Evolutionary conservation across 169 alveolate genomes (phyloP).

Genomic region (Plasmodium fragile): DNA sequence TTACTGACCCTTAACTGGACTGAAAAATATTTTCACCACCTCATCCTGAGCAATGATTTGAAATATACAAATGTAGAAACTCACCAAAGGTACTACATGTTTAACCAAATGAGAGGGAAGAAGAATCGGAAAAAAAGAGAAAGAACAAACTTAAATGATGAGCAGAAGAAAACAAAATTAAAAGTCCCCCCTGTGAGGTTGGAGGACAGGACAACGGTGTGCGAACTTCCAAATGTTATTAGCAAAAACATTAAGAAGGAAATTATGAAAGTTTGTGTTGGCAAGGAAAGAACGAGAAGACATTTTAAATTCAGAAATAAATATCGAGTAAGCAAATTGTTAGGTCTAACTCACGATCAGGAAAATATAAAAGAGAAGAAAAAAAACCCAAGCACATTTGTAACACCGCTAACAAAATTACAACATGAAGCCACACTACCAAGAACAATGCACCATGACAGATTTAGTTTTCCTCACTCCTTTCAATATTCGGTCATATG

Average conservation of each 20-base stretch:
- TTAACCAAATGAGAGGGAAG: slow-evolving; percentile 57
- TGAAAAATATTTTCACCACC: slow-evolving; percentile 1
- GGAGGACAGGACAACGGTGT: slow-evolving; percentile 86
- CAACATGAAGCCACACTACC: slow-evolving; percentile 88
- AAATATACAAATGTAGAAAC: slow-evolving; percentile 34
- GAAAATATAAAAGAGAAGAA: slow-evolving; percentile 61
- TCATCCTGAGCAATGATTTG: neutral
- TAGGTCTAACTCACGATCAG: slow-evolving; percentile 37
- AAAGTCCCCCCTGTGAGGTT: slow-evolving; percentile 79
- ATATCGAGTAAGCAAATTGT: slow-evolving; percentile 76
- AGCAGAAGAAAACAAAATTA: slow-evolving; percentile 56
- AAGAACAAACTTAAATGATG: slow-evolving; percentile 45
- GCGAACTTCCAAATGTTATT: slow-evolving; percentile 86
- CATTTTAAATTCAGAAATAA: slow-evolving; percentile 84
- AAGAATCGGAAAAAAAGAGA: slow-evolving; percentile 73
- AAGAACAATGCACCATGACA: slow-evolving; percentile 79
- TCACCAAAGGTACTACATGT: slow-evolving; percentile 28
- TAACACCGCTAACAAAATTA: slow-evolving; percentile 86
- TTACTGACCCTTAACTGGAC: neutral
- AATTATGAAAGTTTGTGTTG: slow-evolving; percentile 79
- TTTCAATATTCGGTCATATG: slow-evolving; percentile 84
- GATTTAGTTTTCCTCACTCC: slow-evolving; percentile 86
- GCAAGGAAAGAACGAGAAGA: slow-evolving; percentile 81
- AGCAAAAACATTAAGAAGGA: slow-evolving; percentile 85
- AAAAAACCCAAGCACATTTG: slow-evolving; percentile 80